phyloP scores from a whole-genome alignment of 2,329 filamentous ascomycete genomes.

The Penicillium palitans region DNA sequence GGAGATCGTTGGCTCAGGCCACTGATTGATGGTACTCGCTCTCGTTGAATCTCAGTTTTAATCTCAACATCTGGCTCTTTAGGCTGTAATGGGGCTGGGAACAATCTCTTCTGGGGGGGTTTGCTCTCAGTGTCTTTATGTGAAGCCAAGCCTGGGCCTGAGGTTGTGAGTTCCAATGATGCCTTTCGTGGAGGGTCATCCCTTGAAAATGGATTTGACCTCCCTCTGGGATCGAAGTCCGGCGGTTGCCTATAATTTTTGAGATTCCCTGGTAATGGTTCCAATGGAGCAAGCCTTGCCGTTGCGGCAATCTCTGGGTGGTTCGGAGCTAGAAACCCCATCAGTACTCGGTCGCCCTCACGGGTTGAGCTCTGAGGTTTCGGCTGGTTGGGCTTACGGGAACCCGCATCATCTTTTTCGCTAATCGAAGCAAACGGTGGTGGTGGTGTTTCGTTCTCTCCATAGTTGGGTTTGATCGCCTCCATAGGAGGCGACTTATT shows the following conservation, averaged over 20 bases:
- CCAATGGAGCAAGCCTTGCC: slow-evolving; percentile 56
- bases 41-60: not conserved
- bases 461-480: slow-evolving; percentile 34
- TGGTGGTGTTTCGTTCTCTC: slow-evolving; percentile 30
- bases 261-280: slow-evolving; percentile 27
- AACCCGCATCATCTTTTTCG: slow-evolving; percentile 26
- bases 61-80: not conserved
- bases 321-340: slow-evolving; percentile 64
- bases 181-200: not conserved
- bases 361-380: slow-evolving; percentile 48
- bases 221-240: slow-evolving; percentile 4
- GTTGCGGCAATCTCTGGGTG: slow-evolving; percentile 63
- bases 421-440: slow-evolving; percentile 37
- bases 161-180: not conserved
- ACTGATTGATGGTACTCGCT: slow-evolving; percentile 8
- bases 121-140: not conserved
- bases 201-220: not conserved
- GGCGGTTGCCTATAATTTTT: slow-evolving; percentile 24
- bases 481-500: slow-evolving; percentile 41
- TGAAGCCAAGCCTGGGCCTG: not conserved
- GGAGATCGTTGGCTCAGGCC: slow-evolving; percentile 11
- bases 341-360: slow-evolving; percentile 62
- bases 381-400: slow-evolving; percentile 38
- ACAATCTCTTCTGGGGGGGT: not conserved
- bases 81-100: not conserved